A percentile compares a stretch with the other conserved stretches of the same genome.
Conservation (phyloP, 805 yeast species). For the Wickerhamomyces silvicola region DNA sequence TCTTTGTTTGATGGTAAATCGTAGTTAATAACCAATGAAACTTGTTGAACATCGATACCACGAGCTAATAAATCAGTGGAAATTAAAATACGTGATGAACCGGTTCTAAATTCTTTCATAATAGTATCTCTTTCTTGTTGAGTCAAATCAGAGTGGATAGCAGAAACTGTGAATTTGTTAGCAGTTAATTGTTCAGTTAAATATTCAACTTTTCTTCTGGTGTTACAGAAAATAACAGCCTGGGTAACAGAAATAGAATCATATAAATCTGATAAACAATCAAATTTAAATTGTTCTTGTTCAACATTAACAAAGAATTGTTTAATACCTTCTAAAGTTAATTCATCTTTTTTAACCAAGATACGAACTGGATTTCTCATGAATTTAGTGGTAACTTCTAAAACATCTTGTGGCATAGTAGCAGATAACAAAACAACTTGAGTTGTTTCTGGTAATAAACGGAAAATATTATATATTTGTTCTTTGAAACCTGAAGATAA, state of each 20-base stretch:
- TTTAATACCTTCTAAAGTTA: constrained; percentile 91
- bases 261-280: constrained; percentile 89
- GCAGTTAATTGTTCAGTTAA: constrained; percentile 67
- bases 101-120: constrained; percentile 94
- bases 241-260: constrained; percentile 95
- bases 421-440: constrained; percentile 96
- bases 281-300: constrained; percentile 91
- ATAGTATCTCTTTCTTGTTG: constrained; percentile 91
- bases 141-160: constrained; percentile 95
- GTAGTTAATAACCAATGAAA: constrained; percentile 88
- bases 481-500: constrained; percentile 89
- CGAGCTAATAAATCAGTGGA: constrained; percentile 95
- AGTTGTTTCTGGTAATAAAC: constrained; percentile 77
- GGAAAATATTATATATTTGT: constrained; percentile 91
- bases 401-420: constrained; percentile 88
- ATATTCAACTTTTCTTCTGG: constrained; percentile 90
- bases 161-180: constrained; percentile 82
- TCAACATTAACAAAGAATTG: constrained; percentile 90
- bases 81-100: constrained; percentile 86
- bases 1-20: constrained; percentile 88
- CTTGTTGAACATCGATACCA: constrained; percentile 98
- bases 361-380: constrained; percentile 94
- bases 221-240: constrained; percentile 96
- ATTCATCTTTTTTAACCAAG: constrained; percentile 90
- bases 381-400: constrained; percentile 86